Conservation (phyloP, 2,329 filamentous ascomycete species). For the Botryosphaeria dothidea region DNA sequence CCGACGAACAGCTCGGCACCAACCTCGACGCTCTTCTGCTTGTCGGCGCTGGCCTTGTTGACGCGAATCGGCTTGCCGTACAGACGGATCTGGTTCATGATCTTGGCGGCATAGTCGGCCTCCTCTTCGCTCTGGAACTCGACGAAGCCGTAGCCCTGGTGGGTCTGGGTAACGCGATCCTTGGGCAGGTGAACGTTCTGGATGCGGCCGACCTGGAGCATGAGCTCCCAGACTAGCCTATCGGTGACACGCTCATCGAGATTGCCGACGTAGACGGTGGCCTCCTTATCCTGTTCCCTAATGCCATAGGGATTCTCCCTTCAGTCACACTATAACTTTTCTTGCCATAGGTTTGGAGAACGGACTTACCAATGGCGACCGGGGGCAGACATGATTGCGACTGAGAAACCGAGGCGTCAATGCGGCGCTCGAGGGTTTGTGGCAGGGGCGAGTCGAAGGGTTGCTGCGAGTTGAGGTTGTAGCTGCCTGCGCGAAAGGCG, state of each 20-base stretch:
- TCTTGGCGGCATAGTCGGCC: constrained; percentile 92
- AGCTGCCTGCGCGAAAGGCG: not conserved
- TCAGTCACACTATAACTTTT: not conserved
- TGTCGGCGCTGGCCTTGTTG: constrained; percentile 92
- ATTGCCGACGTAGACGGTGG: constrained; percentile 96
- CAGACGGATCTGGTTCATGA: constrained; percentile 93
- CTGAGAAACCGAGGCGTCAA: not conserved
- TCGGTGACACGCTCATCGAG: constrained; percentile 95
- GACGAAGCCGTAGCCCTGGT: constrained; percentile 98
- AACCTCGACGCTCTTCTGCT: constrained; percentile 89
- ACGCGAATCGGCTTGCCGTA: constrained; percentile 95
- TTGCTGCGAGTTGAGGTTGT: not conserved
- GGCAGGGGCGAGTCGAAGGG: not conserved
- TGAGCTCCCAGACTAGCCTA: constrained; percentile 91
- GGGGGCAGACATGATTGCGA: constrained; percentile 13
- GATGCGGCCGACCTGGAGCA: constrained; percentile 96
- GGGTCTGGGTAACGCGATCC: constrained; percentile 93
- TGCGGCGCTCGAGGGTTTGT: not conserved
- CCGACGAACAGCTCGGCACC: constrained; percentile 97
- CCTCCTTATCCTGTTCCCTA: constrained; percentile 88
- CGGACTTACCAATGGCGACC: constrained; percentile 16
- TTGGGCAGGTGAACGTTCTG: constrained; percentile 98
- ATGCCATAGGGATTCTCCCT: too few relatives aligned
- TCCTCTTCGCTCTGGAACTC: constrained; percentile 95
- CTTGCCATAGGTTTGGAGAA: not conserved